Evolutionary conservation across 2,329 filamentous ascomycete species (phyloP).

Genomic region (Alternaria triticimaculans): DNA sequence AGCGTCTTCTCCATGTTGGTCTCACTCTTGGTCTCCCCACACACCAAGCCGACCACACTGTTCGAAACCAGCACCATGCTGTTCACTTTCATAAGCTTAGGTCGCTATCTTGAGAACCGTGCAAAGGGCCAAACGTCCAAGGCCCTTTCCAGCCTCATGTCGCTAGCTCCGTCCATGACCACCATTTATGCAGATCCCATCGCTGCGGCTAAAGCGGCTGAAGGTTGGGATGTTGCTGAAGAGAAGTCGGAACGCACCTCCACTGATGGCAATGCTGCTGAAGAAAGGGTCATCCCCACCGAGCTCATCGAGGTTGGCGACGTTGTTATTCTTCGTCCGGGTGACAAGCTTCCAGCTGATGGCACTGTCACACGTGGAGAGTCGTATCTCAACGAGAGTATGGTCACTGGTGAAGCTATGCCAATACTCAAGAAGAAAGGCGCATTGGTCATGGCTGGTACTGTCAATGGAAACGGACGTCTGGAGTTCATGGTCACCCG

Average conservation of each 20-base stretch:
- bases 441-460: slow-evolving; percentile 83
- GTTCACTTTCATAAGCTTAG: slow-evolving; percentile 91
- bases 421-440: slow-evolving; percentile 89
- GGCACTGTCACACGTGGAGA: slow-evolving; percentile 86
- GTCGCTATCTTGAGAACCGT: slow-evolving; percentile 89
- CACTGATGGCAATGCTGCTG: slow-evolving; percentile 67
- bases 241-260: slow-evolving; percentile 55
- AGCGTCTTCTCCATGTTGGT: slow-evolving; percentile 87
- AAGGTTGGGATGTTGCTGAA: slow-evolving; percentile 69
- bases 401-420: slow-evolving; percentile 98
- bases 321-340: slow-evolving; percentile 88
- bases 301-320: slow-evolving; percentile 94
- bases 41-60: slow-evolving; percentile 82
- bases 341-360: slow-evolving; percentile 96
- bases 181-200: slow-evolving; percentile 96
- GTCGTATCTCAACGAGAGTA: slow-evolving; percentile 94
- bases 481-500: slow-evolving; percentile 92
- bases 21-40: slow-evolving; percentile 75
- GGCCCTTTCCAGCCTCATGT: slow-evolving; percentile 93
- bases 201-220: slow-evolving; percentile 87
- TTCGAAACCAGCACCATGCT: slow-evolving; percentile 99
- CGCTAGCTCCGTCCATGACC: slow-evolving; percentile 92
- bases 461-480: slow-evolving; percentile 91
- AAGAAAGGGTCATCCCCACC: slow-evolving; percentile 87
- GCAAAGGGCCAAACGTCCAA: slow-evolving; percentile 97